Evolutionary conservation across 352 stramenopile genomes (phyloP), one percentile per base, ranked within the genome.

Genomic region (Peronospora belbahrii): DNA sequence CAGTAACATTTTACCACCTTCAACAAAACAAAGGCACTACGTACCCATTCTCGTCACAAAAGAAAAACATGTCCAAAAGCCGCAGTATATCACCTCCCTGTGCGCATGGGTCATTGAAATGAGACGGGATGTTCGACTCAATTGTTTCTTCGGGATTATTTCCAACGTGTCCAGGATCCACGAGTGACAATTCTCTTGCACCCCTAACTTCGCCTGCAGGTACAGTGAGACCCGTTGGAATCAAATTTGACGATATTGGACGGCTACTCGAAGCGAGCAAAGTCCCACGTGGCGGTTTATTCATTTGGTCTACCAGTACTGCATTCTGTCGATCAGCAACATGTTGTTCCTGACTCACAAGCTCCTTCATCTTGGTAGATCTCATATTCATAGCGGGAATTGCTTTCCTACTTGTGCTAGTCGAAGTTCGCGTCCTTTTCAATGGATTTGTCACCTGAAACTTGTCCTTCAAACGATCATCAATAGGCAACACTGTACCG

Each of bases 61-160:
- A 92, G 65, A 85, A 92, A 33, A 92, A 92, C 56, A 88, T 52
- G 28, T 92, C 81, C 20, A 92, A 63, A 42, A 84, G 84, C 3
- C 81, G 81, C 33, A 92, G 52, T 3, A 67, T 69, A 43, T 92
- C 81, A 25, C 63, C 59, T 33, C 77, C 78, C 28, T 82, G 58
- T 11, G 75, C 67, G 43, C 71, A 82, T 17, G 65, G 65, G 42
- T 90, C 78, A 32, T 87, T 80, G 38, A 86, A 90, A 45, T 83
- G 63, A 0, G 48, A 25, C 4, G 75, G 61, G 7, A 90, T 76
- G 31, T 83, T 67, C n/a, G 40, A 57, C 32, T 90, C 78, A n/a
- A 66, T 45, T 10, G 62, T 58, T 66, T 90, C 78, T 46, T 78
- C 62, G 2, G 67, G 65, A 11, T 47, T 49, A 4, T 56, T 53